Evolutionary conservation across 202 grass and related monocot species (phyloP), one percentile per base, ranked within the genome.

Genomic region (Eragrostis tef): DNA sequence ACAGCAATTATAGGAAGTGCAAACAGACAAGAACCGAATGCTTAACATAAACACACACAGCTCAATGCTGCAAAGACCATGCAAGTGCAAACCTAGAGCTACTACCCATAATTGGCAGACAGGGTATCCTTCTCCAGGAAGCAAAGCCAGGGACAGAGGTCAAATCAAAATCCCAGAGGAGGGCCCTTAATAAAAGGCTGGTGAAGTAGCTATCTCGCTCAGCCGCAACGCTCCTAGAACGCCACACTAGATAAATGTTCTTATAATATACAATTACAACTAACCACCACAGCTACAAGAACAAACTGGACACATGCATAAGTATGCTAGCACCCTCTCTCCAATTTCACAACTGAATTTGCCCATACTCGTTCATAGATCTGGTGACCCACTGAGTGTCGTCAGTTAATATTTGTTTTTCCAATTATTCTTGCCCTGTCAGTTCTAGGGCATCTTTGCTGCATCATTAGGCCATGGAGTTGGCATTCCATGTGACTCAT

Each of bases 401-500:
- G n/a, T n/a, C 22, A 60, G 53, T 67, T 13, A 19, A 24, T 68
- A 22, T 42, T 43, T n/a, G n/a, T 68, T 79, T 50, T 21, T 46
- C 54, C 7, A 26, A 67, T 82, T 57, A 50, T 57, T 78, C 39
- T 41, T 29, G 16, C 29, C 4, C 63, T 22, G 53, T 46, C 64
- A 70, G 13, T 74, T 67, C 31, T 68, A 79, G 62, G 79, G 88
- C 84, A 90, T 90, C 88, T 90, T 90, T 74, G 74, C 69, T 75
- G 67, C 75, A 90, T 90, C 80, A 90, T 90, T 87, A 83, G 64
- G 64, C 17, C 80, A 77, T 90, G 75, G 70, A 87, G 88, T 90
- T 80, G 84, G 84, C 88, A 87, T 90, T 87, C 88, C 88, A 90
- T 90, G 88, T 90, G 80, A 86, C 60, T 74, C 46, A 77, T 71